Percentiles rank a stretch among this genome's conserved stretches.
Evolutionary conservation across 2,329 filamentous ascomycete genomes (phyloP).

Genomic region (Aspergillus sp.): DNA sequence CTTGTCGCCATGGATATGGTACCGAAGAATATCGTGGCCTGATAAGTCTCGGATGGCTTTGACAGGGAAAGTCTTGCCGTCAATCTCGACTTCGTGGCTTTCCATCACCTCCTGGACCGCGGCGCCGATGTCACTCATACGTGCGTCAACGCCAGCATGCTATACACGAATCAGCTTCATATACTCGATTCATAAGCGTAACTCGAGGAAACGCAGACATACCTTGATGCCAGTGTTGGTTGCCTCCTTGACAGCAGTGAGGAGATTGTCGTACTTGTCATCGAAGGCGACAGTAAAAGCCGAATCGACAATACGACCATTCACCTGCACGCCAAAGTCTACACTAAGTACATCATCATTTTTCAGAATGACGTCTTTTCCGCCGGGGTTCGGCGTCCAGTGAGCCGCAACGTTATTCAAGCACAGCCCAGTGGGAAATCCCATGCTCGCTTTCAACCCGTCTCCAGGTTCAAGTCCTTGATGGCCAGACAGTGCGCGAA

Average conservation of each 20-base stretch:
- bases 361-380: conserved; percentile 66
- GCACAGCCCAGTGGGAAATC: conserved; percentile 53
- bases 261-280: conserved; percentile 65
- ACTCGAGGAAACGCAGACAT: not conserved
- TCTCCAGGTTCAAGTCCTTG: conserved; percentile 50
- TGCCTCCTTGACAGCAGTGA: conserved; percentile 67
- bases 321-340: conserved; percentile 73
- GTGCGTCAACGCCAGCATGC: conserved; percentile 52
- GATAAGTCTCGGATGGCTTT: conserved; percentile 53
- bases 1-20: conserved; percentile 55
- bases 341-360: conserved; percentile 74
- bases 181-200: conserved; percentile 1
- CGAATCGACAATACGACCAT: conserved; percentile 71
- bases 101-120: conserved; percentile 60
- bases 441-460: conserved; percentile 48
- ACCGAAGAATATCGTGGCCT: conserved; percentile 52
- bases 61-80: conserved; percentile 49
- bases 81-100: conserved; percentile 56
- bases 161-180: conserved; percentile 10
- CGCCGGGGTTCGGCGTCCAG: conserved; percentile 53
- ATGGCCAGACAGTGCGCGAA: conserved; percentile 47
- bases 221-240: conserved; percentile 58
- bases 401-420: conserved; percentile 53
- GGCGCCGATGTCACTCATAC: conserved; percentile 52
- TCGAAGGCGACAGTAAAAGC: conserved; percentile 74